Evolutionary conservation across 176 grass and related monocot genomes (phyloP), one percentile per base, ranked within the genome.

Genomic region (Juncus effusus): DNA sequence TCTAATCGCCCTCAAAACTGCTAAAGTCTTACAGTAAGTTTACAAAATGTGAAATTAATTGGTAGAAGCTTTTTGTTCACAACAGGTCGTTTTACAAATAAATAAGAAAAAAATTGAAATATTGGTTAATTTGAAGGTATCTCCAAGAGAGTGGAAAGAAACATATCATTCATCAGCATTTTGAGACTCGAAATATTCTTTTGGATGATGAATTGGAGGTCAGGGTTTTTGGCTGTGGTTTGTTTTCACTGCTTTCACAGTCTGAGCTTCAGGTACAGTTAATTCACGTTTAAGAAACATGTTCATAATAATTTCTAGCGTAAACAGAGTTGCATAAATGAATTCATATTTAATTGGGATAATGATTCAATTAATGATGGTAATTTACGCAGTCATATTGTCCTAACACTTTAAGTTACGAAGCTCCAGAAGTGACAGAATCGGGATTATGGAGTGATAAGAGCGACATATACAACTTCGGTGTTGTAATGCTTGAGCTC

Each of bases 391-490:
- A 72, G 69, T 45, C 69, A 7, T 10, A 42, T 4, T 54, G 38
- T 67, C 54, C 56, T 64, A 13, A 14, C 54, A 51, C 54, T 14
- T 65, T 53, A 50, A 84, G 77, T 83, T 92, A 84, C 45, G 80
- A 92, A 67, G 88, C 88, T 42, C 93, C 93, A 61, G 88, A 97
- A 77, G 74, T 92, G 16, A 84, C 74, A 39, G 85, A 89, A 56
- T 89, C 63, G 66, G 75, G 60, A 54, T 64, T 36, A 40, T 77
- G 74, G 71, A 86, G 77, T 62, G 61, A 59, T 42, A 61, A 77
- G 74, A 89, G 88, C 51, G 94, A 97, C 69, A 80, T 89, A 62
- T 92, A 97, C 49, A 92, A 88, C 79, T 97, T 97, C 44, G 94
- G 88, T 51, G 80, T 92, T 61, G 82, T 97, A 36, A 80, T 97